Evolutionary conservation across 2,329 filamentous ascomycete genomes (phyloP).

Genomic region (Colletotrichum destructivum): DNA sequence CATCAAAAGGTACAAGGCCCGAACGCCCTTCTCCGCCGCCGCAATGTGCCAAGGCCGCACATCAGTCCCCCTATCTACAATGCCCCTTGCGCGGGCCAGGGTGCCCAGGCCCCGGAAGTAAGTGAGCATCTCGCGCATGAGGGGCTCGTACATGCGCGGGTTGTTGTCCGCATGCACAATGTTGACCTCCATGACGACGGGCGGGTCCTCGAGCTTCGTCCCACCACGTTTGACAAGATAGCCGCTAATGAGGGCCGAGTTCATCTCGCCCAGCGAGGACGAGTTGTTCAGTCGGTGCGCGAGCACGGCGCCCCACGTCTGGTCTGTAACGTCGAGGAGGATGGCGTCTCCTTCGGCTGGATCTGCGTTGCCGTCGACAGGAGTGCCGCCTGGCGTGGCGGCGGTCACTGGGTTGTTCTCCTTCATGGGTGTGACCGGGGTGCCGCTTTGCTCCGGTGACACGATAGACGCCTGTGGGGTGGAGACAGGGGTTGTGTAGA

Average conservation of each 20-base stretch:
- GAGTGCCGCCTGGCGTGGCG: slow-evolving; percentile 61
- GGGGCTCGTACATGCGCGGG: slow-evolving; percentile 71
- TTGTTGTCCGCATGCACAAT: slow-evolving; percentile 71
- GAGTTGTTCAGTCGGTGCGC: slow-evolving; percentile 76
- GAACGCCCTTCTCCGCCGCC: slow-evolving; percentile 77
- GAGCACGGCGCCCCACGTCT: slow-evolving; percentile 82
- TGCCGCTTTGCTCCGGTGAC: slow-evolving; percentile 72
- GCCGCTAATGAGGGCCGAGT: slow-evolving; percentile 73
- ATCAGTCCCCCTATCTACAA: slow-evolving; percentile 71
- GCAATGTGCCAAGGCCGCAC: slow-evolving; percentile 85
- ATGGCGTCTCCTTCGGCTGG: slow-evolving; percentile 75
- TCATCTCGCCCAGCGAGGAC: slow-evolving; percentile 67
- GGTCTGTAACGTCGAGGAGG: slow-evolving; percentile 80
- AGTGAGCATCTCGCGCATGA: slow-evolving; percentile 79
- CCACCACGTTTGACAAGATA: slow-evolving; percentile 77
- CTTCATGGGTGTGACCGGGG: slow-evolving; percentile 65
- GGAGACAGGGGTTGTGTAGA: slow-evolving; percentile 76
- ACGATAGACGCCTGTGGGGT: slow-evolving; percentile 74
- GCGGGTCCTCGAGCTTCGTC: slow-evolving; percentile 69
- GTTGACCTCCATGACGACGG: slow-evolving; percentile 75
- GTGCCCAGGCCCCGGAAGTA: slow-evolving; percentile 79
- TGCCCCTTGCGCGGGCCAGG: slow-evolving; percentile 76
- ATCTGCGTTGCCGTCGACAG: slow-evolving; percentile 58
- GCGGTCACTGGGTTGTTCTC: slow-evolving; percentile 53
- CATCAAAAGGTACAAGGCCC: slow-evolving; percentile 76